Percentiles rank a stretch among this genome's conserved stretches.
Conservation (phyloP, 345 rosid species). For the Lagerstroemia speciosa region DNA sequence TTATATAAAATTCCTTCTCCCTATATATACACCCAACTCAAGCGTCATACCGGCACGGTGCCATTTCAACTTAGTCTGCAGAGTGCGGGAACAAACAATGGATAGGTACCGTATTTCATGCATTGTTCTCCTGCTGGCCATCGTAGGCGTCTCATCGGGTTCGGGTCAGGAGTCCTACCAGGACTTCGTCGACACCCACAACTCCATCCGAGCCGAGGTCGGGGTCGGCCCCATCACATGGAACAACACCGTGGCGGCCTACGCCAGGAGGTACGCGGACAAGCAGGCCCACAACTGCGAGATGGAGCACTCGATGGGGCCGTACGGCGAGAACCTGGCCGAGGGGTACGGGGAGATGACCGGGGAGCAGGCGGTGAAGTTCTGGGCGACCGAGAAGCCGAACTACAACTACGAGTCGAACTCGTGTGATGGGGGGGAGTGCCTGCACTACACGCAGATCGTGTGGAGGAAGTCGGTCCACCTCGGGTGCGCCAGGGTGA, state of each 20-base stretch:
- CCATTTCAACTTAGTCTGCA: background rate
- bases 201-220: background rate
- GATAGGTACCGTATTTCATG: background rate
- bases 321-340: slow-evolving; percentile 61
- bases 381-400: slow-evolving; percentile 51
- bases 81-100: background rate
- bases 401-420: slow-evolving; percentile 40
- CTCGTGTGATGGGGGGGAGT: slow-evolving; percentile 35
- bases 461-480: slow-evolving; percentile 50
- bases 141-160: background rate
- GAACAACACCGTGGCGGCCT: background rate
- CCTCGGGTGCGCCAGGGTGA: slow-evolving; percentile 61
- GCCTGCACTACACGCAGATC: slow-evolving; percentile 68
- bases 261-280: background rate
- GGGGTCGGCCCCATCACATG: slow-evolving; percentile 3
- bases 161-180: background rate
- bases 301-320: slow-evolving; percentile 38
- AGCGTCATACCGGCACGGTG: background rate
- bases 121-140: background rate
- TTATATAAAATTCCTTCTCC: too few relatives aligned
- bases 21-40: background rate
- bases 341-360: slow-evolving; percentile 26
- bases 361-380: slow-evolving; percentile 27
- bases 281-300: slow-evolving; percentile 22
- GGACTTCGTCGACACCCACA: slow-evolving; percentile 1